A percentile compares a stretch with the other conserved stretches of the same genome.
Conservation (phyloP, 305 asterid genomes). For the Rubia peregrina region DNA sequence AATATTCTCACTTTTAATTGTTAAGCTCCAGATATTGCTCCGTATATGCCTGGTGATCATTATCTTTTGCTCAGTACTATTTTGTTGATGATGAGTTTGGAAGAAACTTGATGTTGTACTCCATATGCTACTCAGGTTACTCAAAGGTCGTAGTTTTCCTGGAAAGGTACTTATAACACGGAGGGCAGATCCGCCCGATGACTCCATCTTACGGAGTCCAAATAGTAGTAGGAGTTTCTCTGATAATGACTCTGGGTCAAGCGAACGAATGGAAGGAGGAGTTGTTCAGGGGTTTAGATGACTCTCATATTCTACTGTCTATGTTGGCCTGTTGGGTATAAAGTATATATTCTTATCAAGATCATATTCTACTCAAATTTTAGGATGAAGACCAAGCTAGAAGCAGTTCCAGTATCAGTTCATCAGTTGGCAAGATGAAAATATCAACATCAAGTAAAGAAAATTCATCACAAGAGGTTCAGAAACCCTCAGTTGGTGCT, state of each 20-base stretch:
- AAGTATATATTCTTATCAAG: constrained; percentile 13
- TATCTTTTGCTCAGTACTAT: constrained; percentile 9
- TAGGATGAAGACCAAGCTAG: constrained; percentile 61
- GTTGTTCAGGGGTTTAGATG: constrained; percentile 39
- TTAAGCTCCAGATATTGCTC: neutral
- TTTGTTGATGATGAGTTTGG: constrained; percentile 1
- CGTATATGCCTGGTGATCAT: constrained; percentile 1
- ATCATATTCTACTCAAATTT: constrained; percentile 20
- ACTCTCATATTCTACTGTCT: constrained; percentile 2
- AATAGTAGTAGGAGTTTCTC: constrained; percentile 36
- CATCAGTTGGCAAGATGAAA: constrained; percentile 42
- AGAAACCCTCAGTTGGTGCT: constrained; percentile 60
- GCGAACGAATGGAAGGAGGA: constrained; percentile 41
- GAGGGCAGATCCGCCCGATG: constrained; percentile 60
- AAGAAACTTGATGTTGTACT: constrained; percentile 7
- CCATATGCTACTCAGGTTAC: constrained; percentile 45
- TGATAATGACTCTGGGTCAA: constrained; percentile 38
- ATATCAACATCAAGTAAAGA: constrained; percentile 37
- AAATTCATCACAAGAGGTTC: constrained; percentile 44
- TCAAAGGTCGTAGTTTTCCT: constrained; percentile 96
- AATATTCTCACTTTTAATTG: neutral
- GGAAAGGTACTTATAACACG: constrained; percentile 81
- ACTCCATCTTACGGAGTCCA: constrained; percentile 51
- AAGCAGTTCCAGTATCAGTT: constrained; percentile 41
- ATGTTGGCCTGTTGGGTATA: neutral